A percentile compares a stretch with the other conserved stretches of the same genome.
These are phyloP conservation scores for Blastocystis sp. DNA, from an alignment of 352 stramenopile species.

Conservation along the genomic window DNA sequence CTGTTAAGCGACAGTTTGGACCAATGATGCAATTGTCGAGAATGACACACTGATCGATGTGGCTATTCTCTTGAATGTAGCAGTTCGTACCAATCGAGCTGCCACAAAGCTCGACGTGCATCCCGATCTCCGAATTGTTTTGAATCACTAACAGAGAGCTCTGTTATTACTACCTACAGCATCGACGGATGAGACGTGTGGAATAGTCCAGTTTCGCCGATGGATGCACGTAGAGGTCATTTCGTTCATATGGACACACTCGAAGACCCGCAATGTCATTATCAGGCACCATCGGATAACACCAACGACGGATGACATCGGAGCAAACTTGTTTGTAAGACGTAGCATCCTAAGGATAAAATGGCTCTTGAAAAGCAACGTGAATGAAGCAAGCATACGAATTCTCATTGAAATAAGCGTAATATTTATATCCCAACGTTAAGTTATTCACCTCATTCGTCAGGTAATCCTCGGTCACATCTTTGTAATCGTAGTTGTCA, in stretches of 20 bases:
- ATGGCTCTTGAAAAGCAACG: background rate
- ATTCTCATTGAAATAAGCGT: slow-evolving; percentile 47
- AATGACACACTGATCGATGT: background rate
- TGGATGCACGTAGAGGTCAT: slow-evolving; percentile 22
- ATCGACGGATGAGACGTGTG: background rate
- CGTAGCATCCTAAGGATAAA: background rate
- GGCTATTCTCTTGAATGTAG: background rate
- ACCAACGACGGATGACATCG: slow-evolving; percentile 11
- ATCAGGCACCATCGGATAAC: slow-evolving; percentile 42
- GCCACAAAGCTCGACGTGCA: background rate
- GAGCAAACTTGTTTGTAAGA: background rate
- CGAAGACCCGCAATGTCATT: background rate
- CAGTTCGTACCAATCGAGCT: background rate
- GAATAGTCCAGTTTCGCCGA: background rate
- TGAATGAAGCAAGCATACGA: background rate
- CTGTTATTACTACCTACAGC: background rate
- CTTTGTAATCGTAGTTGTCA: slow-evolving; percentile 57
- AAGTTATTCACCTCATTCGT: slow-evolving; percentile 53
- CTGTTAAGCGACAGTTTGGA: background rate
- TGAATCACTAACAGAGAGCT: background rate
- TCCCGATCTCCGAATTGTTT: background rate
- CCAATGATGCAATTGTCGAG: background rate
- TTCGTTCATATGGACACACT: background rate
- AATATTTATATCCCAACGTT: slow-evolving; percentile 30
- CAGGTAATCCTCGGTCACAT: slow-evolving; percentile 21